Evolutionary conservation across 73 alveolate species (phyloP).

Genomic region (Symbiodinium natans): DNA sequence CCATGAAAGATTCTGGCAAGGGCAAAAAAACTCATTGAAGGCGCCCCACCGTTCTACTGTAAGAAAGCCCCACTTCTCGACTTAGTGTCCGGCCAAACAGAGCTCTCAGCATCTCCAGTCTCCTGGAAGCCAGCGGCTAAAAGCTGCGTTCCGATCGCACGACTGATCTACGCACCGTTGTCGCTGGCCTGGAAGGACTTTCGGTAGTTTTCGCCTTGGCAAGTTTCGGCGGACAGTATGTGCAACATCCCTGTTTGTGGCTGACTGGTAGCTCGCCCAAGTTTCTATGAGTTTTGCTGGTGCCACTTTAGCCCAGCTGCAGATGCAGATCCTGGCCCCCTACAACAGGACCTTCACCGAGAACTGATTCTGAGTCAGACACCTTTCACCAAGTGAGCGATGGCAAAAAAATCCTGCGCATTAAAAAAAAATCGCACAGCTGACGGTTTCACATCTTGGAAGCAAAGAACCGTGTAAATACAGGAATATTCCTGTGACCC

Average conservation of each 20-base stretch:
- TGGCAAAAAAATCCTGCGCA: constrained; percentile 74
- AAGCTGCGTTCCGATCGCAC: background rate
- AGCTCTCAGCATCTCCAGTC: constrained; percentile 73
- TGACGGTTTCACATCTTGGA: background rate
- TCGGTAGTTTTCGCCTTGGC: constrained; percentile 76
- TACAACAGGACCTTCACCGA: background rate
- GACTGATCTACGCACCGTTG: background rate
- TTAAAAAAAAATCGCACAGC: background rate
- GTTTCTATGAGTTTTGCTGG: background rate
- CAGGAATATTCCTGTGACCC: no score
- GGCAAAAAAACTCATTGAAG: no score
- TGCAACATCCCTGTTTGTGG: background rate
- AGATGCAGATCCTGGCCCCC: background rate
- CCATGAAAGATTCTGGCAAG: no score
- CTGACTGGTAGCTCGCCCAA: background rate
- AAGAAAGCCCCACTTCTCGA: no score
- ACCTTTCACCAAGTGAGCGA: constrained; percentile 70
- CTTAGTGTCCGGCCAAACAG: constrained; percentile 17
- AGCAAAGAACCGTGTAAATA: no score
- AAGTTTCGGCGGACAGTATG: no score
- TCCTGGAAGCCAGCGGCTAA: background rate
- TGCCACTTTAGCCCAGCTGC: background rate
- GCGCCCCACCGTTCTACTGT: no score
- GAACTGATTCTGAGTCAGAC: background rate
- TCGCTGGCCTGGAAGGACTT: constrained; percentile 57